phyloP scores from a whole-genome alignment of 1,284 basidiomycete genomes.

The Salmacisia buchloeana region DNA sequence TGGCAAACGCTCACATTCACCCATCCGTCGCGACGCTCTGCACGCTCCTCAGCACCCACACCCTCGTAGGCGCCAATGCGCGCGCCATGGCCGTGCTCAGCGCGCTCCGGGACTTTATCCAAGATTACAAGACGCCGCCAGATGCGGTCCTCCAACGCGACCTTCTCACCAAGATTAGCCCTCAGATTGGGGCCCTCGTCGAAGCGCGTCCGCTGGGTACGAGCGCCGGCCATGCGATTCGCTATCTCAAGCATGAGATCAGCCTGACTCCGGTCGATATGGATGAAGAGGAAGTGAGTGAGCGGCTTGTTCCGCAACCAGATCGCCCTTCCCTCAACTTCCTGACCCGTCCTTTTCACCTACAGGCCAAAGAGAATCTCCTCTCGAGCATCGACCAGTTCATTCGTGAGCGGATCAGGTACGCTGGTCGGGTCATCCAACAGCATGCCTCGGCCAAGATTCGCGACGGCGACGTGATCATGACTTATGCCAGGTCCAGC shows the following conservation, averaged over 20 bases:
- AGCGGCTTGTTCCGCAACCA: background rate
- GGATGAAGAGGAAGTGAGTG: conserved; percentile 80
- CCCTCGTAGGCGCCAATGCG: conserved; percentile 43
- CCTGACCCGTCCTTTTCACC: background rate
- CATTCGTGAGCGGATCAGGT: conserved; percentile 84
- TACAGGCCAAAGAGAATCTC: conserved; percentile 77
- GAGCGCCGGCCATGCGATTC: conserved; percentile 89
- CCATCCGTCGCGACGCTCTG: conserved; percentile 39
- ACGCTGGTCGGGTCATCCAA: conserved; percentile 89
- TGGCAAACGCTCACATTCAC: conserved; percentile 26
- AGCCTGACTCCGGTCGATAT: conserved; percentile 83
- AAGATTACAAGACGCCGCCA: conserved; percentile 45
- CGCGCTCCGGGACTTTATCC: conserved; percentile 43
- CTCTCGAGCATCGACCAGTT: conserved; percentile 86
- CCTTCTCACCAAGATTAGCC: conserved; percentile 36
- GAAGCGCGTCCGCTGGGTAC: conserved; percentile 83
- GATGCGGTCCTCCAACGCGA: conserved; percentile 46
- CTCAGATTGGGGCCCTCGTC: conserved; percentile 84
- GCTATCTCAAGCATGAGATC: conserved; percentile 93
- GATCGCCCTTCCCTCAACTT: background rate
- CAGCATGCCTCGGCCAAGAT: conserved; percentile 80
- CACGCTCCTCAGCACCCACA: conserved; percentile 39
- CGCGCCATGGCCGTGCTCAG: conserved; percentile 43
- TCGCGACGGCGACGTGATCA: conserved; percentile 81
- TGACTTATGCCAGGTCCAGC: conserved; percentile 91